These are phyloP conservation scores for Tetrahymena borealis DNA, from an alignment of 73 alveolate species.

Conservation along the genomic window DNA sequence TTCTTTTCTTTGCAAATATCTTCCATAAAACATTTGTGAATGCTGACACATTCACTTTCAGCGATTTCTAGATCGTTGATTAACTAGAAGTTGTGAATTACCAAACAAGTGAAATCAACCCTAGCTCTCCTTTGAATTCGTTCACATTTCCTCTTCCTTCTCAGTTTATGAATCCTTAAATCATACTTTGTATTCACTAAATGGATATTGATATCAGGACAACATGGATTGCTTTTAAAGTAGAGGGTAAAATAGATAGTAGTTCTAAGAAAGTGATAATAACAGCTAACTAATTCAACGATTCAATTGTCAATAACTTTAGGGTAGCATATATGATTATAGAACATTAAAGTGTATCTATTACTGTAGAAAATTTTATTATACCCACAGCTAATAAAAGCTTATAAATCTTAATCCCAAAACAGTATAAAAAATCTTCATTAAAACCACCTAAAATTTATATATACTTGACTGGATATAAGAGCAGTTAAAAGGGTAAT, in stretches of 20 bases:
- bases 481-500: not conserved
- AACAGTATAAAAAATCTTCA: not conserved
- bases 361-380: not conserved
- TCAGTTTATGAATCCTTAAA: not conserved
- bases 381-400: not conserved
- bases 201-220: not conserved
- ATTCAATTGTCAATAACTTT: not conserved
- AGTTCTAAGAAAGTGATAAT: not conserved
- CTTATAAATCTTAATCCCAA: not conserved
- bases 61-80: not conserved
- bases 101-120: not conserved
- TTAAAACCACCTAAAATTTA: not conserved
- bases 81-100: not conserved
- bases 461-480: not conserved
- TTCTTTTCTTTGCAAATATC: not conserved
- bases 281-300: not conserved
- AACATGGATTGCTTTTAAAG: not conserved
- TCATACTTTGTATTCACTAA: not conserved
- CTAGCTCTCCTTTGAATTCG: not conserved
- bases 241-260: not conserved
- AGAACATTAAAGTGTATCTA: not conserved
- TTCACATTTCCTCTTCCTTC: not conserved
- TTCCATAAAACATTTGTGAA: not conserved
- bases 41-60: not conserved
- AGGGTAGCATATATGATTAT: not conserved